Evolutionary conservation across 1,284 basidiomycete species (phyloP).

Genomic region (Cutaneotrichosporon sp.): DNA sequence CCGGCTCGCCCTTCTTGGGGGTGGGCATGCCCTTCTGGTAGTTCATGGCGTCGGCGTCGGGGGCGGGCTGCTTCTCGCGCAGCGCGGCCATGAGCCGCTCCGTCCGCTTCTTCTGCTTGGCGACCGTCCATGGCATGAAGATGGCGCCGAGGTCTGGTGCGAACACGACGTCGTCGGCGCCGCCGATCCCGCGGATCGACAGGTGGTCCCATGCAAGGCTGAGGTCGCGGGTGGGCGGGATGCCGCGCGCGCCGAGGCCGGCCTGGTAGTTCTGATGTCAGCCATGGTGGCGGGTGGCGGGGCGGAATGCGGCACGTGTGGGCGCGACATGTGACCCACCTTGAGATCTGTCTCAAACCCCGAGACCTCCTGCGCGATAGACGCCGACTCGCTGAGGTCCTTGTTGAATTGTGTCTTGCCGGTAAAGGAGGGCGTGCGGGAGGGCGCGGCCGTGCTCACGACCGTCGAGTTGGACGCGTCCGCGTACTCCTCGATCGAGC

Average conservation of each 20-base stretch:
- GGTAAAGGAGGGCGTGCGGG: neutral
- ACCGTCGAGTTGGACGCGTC: neutral
- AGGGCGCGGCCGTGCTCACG: conserved; percentile 1
- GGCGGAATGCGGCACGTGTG: too few species aligned
- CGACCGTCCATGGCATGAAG: conserved; percentile 37
- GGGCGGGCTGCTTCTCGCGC: conserved; percentile 14
- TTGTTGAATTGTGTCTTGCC: neutral
- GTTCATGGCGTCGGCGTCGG: conserved; percentile 25
- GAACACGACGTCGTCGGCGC: conserved; percentile 43
- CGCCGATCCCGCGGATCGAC: conserved; percentile 40
- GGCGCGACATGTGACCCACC: neutral
- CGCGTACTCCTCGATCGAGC: neutral
- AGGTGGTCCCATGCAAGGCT: conserved; percentile 40
- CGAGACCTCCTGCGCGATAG: neutral
- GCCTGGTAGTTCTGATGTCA: conserved; percentile 15
- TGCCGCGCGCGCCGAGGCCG: conserved; percentile 13
- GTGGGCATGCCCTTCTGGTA: conserved; percentile 25
- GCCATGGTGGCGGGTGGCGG: neutral
- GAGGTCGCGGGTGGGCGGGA: conserved; percentile 23
- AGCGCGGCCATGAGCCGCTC: conserved; percentile 29
- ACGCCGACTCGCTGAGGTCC: neutral
- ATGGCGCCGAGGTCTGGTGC: conserved; percentile 41
- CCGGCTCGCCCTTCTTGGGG: conserved; percentile 31
- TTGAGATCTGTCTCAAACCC: neutral
- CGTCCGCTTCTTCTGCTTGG: conserved; percentile 36